These are phyloP conservation scores for Pythium chondricola DNA, from an alignment of 352 stramenopile genomes.

Conservation along the genomic window DNA sequence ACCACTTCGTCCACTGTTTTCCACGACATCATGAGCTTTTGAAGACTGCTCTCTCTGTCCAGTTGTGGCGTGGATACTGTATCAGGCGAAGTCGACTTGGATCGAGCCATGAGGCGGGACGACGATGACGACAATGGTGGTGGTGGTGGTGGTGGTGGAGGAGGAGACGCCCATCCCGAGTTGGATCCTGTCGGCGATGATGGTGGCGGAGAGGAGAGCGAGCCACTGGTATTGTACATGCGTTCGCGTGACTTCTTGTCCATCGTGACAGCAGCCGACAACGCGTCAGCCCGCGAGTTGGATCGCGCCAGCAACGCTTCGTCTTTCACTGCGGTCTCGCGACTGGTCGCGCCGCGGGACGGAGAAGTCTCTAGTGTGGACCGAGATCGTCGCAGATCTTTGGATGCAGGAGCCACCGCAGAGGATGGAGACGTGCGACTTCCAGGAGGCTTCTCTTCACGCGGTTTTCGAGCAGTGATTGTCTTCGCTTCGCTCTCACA, in stretches of 20 bases:
- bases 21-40: slow-evolving; percentile 44
- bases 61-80: not conserved
- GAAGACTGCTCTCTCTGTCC: slow-evolving; percentile 42
- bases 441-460: too few species aligned
- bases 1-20: slow-evolving; percentile 23
- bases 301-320: slow-evolving; percentile 6
- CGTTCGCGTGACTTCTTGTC: slow-evolving; percentile 19
- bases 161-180: slow-evolving; percentile 6
- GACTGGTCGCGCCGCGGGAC: not conserved
- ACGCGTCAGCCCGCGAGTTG: slow-evolving; percentile 13
- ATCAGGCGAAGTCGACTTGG: slow-evolving; percentile 14
- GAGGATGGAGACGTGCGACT: not conserved
- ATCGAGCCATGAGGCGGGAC: not conserved
- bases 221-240: slow-evolving; percentile 8
- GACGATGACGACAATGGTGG: too few species aligned
- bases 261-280: slow-evolving; percentile 18
- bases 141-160: not conserved
- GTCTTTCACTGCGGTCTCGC: not conserved
- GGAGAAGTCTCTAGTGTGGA: not conserved
- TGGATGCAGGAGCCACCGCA: not conserved
- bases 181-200: not conserved
- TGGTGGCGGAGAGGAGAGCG: not conserved
- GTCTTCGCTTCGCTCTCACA: not conserved
- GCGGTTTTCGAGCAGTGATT: too few species aligned
- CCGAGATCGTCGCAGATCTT: not conserved